A percentile compares a stretch with the other conserved stretches of the same genome.
phyloP scores from a whole-genome alignment of 768 basidiomycete genomes.

The Lentinula sp. region DNA sequence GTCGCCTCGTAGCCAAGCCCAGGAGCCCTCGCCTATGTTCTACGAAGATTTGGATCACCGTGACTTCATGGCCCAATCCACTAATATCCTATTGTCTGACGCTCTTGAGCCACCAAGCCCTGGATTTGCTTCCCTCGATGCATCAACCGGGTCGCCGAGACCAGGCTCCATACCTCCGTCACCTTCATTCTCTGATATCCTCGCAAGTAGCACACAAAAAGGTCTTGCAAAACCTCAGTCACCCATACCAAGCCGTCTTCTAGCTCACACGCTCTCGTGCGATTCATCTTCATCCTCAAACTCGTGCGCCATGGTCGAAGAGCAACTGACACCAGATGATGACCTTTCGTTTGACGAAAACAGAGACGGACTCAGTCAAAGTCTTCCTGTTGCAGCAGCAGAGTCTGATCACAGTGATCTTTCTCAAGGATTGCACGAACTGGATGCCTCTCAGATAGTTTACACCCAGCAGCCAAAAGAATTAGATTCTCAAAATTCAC shows the following conservation, averaged over 20 bases:
- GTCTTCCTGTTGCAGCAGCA: not conserved
- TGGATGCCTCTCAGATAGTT: not conserved
- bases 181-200: conserved; percentile 3
- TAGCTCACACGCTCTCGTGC: not conserved
- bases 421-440: not conserved
- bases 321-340: conserved; percentile 5
- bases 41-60: not conserved
- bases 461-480: not conserved
- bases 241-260: not conserved
- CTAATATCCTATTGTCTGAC: not conserved
- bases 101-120: not conserved
- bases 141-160: not conserved
- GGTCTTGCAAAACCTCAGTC: not conserved
- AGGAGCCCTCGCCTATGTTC: not conserved
- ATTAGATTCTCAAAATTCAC: not conserved
- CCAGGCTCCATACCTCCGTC: conserved; percentile 1
- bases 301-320: not conserved
- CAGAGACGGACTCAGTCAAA: not conserved
- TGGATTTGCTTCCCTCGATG: not conserved
- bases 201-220: not conserved
- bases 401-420: not conserved
- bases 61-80: not conserved
- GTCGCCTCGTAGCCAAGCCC: not conserved
- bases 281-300: conserved; percentile 1
- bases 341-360: not conserved